Evolutionary conservation across 1,284 basidiomycete genomes (phyloP).

Genomic region (Thecaphora thlaspeos): DNA sequence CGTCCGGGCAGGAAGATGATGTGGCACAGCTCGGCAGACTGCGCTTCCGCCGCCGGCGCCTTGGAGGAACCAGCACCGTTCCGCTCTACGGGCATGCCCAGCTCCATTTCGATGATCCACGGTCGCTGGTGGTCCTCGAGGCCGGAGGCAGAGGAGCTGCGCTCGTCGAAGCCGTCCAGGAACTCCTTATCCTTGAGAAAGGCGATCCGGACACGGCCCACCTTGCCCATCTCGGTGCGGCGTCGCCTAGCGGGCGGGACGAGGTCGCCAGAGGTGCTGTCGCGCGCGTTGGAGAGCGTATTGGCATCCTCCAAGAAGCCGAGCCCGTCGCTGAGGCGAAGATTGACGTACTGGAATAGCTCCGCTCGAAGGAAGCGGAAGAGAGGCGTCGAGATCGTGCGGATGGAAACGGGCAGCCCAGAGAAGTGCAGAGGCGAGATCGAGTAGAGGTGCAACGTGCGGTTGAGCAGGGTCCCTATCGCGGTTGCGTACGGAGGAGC

Average conservation of each 20-base stretch:
- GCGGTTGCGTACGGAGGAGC: too few species aligned
- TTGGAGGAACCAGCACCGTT: slow-evolving; percentile 1
- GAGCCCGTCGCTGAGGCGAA: slow-evolving; percentile 34
- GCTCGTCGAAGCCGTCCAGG: slow-evolving; percentile 6
- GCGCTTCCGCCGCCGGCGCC: slow-evolving; percentile 10
- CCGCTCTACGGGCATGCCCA: slow-evolving; percentile 5
- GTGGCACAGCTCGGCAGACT: slow-evolving; percentile 27
- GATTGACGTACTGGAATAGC: slow-evolving; percentile 26
- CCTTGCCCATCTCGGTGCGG: slow-evolving; percentile 20
- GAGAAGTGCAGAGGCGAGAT: slow-evolving; percentile 32
- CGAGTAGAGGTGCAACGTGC: slow-evolving; percentile 28
- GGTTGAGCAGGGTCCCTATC: slow-evolving; percentile 16
- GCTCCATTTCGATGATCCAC: slow-evolving; percentile 34
- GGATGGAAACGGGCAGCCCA: slow-evolving; percentile 20
- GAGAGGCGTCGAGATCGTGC: slow-evolving; percentile 20
- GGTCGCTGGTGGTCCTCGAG: slow-evolving; percentile 12
- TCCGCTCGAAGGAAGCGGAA: slow-evolving; percentile 27
- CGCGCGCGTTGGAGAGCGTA: slow-evolving; percentile 15
- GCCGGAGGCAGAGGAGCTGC: slow-evolving; percentile 1
- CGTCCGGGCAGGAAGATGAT: slow-evolving; percentile 22
- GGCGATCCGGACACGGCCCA: slow-evolving; percentile 26
- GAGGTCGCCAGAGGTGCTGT: slow-evolving; percentile 22
- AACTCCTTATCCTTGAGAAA: slow-evolving; percentile 25
- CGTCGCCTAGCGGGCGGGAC: slow-evolving; percentile 25
- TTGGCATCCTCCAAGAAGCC: slow-evolving; percentile 22